phyloP scores from a whole-genome alignment of 139 green algal genomes.

The Astrephomene gubernaculifera region DNA sequence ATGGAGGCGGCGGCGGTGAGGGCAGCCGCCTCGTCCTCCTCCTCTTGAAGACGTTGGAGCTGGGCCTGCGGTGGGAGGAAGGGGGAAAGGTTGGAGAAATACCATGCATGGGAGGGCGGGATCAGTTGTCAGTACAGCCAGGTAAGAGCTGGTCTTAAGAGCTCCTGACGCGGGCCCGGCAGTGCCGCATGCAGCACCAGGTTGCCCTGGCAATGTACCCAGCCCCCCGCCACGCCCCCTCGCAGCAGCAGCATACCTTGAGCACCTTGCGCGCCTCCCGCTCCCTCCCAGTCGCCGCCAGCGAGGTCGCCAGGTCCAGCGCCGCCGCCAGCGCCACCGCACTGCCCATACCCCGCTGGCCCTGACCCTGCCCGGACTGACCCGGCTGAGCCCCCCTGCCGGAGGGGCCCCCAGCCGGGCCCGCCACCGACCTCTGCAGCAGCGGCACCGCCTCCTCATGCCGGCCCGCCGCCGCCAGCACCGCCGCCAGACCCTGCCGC shows the following conservation, averaged over 20 bases:
- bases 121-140: neutral
- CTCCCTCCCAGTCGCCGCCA: neutral
- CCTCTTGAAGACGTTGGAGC: neutral
- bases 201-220: neutral
- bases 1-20: neutral
- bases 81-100: neutral
- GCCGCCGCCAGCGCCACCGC: neutral
- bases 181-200: neutral
- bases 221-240: neutral
- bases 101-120: neutral
- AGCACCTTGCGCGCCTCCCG: conserved; percentile 1
- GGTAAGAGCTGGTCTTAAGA: too few species aligned
- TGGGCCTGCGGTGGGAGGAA: neutral
- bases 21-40: conserved; percentile 10
- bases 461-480: conserved; percentile 3
- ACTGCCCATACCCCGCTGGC: neutral
- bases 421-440: neutral
- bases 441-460: conserved; percentile 10
- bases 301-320: conserved; percentile 1
- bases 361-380: too few species aligned
- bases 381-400: too few species aligned
- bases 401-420: neutral
- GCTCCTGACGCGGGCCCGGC: too few species aligned
- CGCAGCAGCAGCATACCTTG: neutral
- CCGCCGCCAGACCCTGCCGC: neutral